Base-by-base conservation (phyloP, 768 basidiomycete genomes). In the Leccinum longicurvipes region DNA sequence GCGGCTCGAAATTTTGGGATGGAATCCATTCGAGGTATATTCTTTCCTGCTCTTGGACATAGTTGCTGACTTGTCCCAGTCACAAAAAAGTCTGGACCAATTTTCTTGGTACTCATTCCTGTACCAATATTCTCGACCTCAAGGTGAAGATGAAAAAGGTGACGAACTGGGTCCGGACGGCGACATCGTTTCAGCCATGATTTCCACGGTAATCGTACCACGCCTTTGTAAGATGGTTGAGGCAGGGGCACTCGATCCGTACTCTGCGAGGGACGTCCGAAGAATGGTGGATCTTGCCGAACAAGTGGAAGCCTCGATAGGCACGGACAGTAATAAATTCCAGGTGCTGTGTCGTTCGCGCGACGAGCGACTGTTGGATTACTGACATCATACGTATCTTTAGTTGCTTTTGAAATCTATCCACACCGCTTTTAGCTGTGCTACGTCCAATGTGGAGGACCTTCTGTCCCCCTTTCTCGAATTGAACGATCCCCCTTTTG, bases 141-240 rank as follows among this genome's bases (percentile, higher is more conserved):
- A 81, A 12, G 83, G 82, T 4, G 71, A 69, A 23, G 74, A 71
- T 17, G 71, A 63, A 21, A 72, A 74, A 6, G 77, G 73, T 14
- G 81, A 80, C 53, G 83, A 85, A 51, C 71, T 91, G 21, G 89
- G 91, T 2, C 83, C 89, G 0, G 92, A 93, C 57, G 93, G 90
- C 9, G 93, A 97, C 65, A 76, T 97, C 23, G 88, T 93, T 31
- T 83, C 90, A 12, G 85, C 89, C 0, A 93, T 95, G 86, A 80
- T 95, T 17, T 85, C 89, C n/a, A 90, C 89, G 1, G 84, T 86
- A 0, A 76, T 95, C 42, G 82, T 89, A 34, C 92, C 94, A 9
- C 77, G 86, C 47, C 65, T 97, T 9, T 82, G 80, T 65, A 89
- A 83, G 62, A 66, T 90, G 23, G 67, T 97, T n/a, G 83, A 87